Evolutionary conservation across 2,329 filamentous ascomycete genomes (phyloP), one percentile per base, ranked within the genome.

Genomic region (Leptosphaerulina australis): DNA sequence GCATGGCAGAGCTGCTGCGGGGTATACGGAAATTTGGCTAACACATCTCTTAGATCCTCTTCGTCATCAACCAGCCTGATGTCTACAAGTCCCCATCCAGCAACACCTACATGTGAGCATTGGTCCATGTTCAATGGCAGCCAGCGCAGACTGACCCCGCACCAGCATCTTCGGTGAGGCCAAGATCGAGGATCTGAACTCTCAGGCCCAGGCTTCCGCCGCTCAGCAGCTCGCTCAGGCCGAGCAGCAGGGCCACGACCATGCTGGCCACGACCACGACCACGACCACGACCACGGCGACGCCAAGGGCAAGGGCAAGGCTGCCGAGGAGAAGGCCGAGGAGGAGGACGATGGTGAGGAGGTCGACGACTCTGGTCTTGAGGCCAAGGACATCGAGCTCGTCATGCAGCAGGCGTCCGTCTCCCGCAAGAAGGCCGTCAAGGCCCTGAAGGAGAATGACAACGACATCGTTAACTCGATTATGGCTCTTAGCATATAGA

Each of bases 391-490:
- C 76, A 99, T 99, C 72, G 94, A 99, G 79, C 85, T 99, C 52
- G 94, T 99, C 77, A 97, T 97, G 91, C 91, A 90, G 67, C 93
- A 99, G 80, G 94, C 94, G 68, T 94, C 83, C 71, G 95, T 99
- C 69, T 96, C 91, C 68, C 86, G 94, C 77, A 97, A 96, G 82
- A 97, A 97, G 86, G 94, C 94, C 56, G 86, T 99, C 81, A 99
- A 97, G 82, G 94, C 95, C 49, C 84, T 99, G 74, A 92, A 91
- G 83, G 94, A 97, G 83, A 99, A 99, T 75, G 93, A 97, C 81
- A 97, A 97, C 73, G 94, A 99, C 76, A 99, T 99, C 81, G 94
- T 99, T 83, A 99, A 99, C 84, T 97, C 94, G 69, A 99, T 99
- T 81, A 99, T 99, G 94, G 92, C 93, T 66, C 81, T 99, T 59